These are phyloP conservation scores for Termitomyces sp. DNA, from an alignment of 768 basidiomycete species.

Conservation along the genomic window DNA sequence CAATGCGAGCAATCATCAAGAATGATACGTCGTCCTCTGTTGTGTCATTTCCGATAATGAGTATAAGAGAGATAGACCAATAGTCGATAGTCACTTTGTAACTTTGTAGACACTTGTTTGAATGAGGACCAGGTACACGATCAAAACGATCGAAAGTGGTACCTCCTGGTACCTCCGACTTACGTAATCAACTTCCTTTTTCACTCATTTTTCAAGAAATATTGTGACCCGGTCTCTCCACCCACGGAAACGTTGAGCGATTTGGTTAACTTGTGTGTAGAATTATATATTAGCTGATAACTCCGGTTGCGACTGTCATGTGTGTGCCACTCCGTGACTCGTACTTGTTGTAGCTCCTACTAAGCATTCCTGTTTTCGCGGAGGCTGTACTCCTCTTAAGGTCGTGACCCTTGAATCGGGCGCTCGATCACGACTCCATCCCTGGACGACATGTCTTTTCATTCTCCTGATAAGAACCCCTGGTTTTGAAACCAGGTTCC, in stretches of 20 bases:
- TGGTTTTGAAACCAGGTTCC: constrained; percentile 6
- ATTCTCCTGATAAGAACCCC: constrained; percentile 25
- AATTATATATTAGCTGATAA: constrained; percentile 7
- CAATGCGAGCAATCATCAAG: constrained; percentile 1
- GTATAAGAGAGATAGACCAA: not conserved
- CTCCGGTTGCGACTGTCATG: constrained; percentile 15
- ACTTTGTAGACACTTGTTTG: not conserved
- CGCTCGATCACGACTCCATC: constrained; percentile 26
- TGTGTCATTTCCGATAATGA: not conserved
- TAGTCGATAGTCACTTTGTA: not conserved
- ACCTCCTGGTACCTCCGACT: constrained; percentile 13
- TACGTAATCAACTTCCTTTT: constrained; percentile 12
- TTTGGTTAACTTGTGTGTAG: constrained; percentile 5
- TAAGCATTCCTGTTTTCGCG: constrained; percentile 21
- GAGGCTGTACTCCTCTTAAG: constrained; percentile 28
- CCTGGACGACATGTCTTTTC: constrained; percentile 21
- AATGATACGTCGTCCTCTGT: not conserved
- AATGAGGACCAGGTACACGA: not conserved
- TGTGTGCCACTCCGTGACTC: constrained; percentile 21
- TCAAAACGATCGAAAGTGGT: not conserved
- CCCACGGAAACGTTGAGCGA: constrained; percentile 5
- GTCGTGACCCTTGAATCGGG: constrained; percentile 15
- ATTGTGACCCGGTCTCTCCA: constrained; percentile 1
- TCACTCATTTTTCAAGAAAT: not conserved
- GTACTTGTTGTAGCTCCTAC: constrained; percentile 17